phyloP scores from a whole-genome alignment of 2,329 filamentous ascomycete genomes.

The Plenodomus lindquistii region DNA sequence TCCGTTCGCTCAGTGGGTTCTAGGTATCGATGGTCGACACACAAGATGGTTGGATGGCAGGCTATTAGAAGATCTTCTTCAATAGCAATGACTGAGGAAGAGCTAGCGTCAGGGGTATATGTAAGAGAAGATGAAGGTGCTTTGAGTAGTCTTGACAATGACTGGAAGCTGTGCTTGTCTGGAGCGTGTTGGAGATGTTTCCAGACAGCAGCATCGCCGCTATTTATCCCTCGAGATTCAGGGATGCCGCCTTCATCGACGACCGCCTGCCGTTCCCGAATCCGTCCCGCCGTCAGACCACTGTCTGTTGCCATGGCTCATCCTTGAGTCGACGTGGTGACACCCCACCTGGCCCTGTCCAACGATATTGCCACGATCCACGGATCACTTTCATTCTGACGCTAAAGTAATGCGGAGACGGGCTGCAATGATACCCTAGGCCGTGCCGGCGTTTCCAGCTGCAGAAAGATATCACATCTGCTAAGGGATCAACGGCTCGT shows the following conservation, averaged over 20 bases:
- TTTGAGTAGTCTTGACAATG: constrained; percentile 26
- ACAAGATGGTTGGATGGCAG: constrained; percentile 40
- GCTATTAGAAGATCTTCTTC: not conserved
- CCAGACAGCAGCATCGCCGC: constrained; percentile 30
- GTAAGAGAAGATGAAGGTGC: constrained; percentile 37
- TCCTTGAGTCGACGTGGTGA: constrained; percentile 46
- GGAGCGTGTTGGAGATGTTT: constrained; percentile 34
- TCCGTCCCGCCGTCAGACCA: constrained; percentile 39
- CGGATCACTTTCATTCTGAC: constrained; percentile 48
- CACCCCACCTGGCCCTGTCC: constrained; percentile 47
- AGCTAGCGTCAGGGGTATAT: constrained; percentile 26
- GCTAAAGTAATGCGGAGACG: constrained; percentile 49
- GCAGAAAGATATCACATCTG: constrained; percentile 49
- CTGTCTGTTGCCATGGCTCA: constrained; percentile 42
- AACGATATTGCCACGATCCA: constrained; percentile 52
- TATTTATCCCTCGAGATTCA: constrained; percentile 47
- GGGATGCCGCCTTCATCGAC: constrained; percentile 27
- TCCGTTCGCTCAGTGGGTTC: not conserved
- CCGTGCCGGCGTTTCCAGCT: constrained; percentile 47
- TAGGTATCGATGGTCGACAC: constrained; percentile 14
- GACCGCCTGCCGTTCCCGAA: constrained; percentile 30
- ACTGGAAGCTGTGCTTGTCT: constrained; percentile 32
- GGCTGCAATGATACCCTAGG: constrained; percentile 52
- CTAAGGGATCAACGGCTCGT: constrained; percentile 48
- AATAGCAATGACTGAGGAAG: not conserved